Evolutionary conservation across 805 yeast genomes (phyloP).

Genomic region (Zygosaccharomyces kombuchaensis): DNA sequence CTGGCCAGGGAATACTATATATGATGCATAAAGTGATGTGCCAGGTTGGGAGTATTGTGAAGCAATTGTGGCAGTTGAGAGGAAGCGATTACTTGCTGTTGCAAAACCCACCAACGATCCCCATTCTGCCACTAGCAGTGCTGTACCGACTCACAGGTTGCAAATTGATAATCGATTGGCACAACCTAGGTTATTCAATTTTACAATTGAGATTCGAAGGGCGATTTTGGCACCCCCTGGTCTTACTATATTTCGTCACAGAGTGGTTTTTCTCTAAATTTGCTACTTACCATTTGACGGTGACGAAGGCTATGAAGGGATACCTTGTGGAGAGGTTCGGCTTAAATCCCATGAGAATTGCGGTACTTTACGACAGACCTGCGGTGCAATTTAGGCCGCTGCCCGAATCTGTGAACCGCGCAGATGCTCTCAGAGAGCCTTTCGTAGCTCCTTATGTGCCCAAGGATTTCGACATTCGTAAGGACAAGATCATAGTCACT

Average conservation of each 20-base stretch:
- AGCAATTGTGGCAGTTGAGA: conserved; percentile 48
- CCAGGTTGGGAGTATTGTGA: conserved; percentile 49
- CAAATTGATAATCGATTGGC: conserved; percentile 87
- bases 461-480: conserved; percentile 32
- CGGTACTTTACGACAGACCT: conserved; percentile 84
- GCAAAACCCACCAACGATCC: conserved; percentile 92
- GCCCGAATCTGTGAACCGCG: conserved; percentile 21
- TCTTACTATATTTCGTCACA: conserved; percentile 52
- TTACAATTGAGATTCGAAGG: conserved; percentile 58
- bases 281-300: conserved; percentile 74
- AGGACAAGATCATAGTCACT: conserved; percentile 63
- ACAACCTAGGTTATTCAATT: conserved; percentile 84
- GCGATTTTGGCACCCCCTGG: conserved; percentile 53
- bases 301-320: conserved; percentile 66
- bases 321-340: conserved; percentile 56
- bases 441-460: conserved; percentile 38
- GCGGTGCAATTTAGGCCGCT: conserved; percentile 60
- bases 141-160: conserved; percentile 53
- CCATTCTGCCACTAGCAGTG: conserved; percentile 63
- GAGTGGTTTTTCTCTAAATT: conserved; percentile 59
- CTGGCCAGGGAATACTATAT: conserved; percentile 8
- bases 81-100: conserved; percentile 67
- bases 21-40: conserved; percentile 47
- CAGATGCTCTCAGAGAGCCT: conserved; percentile 17
- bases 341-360: conserved; percentile 44